Evolutionary conservation across 2,329 filamentous ascomycete species (phyloP).

Genomic region (Verticillium klebahnii): DNA sequence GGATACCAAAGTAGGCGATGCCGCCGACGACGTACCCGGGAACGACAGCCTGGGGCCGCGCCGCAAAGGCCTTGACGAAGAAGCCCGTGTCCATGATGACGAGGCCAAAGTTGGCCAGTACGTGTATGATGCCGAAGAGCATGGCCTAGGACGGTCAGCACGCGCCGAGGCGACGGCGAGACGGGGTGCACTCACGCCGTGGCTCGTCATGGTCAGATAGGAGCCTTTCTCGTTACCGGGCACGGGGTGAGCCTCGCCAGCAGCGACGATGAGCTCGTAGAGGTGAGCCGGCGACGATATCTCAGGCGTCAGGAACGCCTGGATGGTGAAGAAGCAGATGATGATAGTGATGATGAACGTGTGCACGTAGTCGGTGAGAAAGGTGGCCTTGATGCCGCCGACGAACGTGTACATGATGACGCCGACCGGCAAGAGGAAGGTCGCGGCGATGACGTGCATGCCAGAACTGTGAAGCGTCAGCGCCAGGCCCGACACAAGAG

Average conservation of each 20-base stretch:
- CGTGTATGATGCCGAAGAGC: constrained; percentile 44
- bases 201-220: constrained; percentile 46
- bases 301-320: constrained; percentile 39
- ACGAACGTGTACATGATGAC: constrained; percentile 34
- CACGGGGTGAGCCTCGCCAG: constrained; percentile 38
- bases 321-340: constrained; percentile 35
- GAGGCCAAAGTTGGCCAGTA: constrained; percentile 44
- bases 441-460: constrained; percentile 45
- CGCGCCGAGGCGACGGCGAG: background rate
- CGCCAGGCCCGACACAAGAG: background rate
- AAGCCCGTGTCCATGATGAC: constrained; percentile 52
- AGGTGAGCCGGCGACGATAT: constrained; percentile 42
- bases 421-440: constrained; percentile 36
- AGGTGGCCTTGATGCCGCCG: constrained; percentile 34
- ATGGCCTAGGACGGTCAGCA: constrained; percentile 29
- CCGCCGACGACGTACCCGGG: constrained; percentile 52
- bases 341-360: constrained; percentile 50
- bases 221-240: constrained; percentile 48
- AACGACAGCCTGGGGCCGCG: constrained; percentile 38
- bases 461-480: constrained; percentile 29
- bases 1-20: constrained; percentile 49
- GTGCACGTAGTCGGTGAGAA: constrained; percentile 48
- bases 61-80: constrained; percentile 49
- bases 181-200: background rate
- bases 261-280: constrained; percentile 44